phyloP scores from a whole-genome alignment of 164 flowering plant species.

The Warburgia ugandensis region DNA sequence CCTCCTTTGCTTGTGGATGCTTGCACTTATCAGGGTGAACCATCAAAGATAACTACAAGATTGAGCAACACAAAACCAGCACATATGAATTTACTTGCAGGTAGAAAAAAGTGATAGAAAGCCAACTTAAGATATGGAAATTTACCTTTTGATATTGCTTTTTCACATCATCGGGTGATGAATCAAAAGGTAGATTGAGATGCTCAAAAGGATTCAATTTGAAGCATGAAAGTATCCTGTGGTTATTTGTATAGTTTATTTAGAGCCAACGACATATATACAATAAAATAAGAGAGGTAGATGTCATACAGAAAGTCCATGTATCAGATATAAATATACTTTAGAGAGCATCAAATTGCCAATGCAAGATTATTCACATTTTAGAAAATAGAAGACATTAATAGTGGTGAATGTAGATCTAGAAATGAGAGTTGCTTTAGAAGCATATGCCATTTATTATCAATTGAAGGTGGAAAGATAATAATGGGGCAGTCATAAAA shows the following conservation, averaged over 20 bases:
- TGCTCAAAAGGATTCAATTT: slow-evolving; percentile 88
- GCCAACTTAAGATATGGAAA: not conserved
- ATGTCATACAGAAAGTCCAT: not conserved
- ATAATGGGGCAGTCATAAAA: no score
- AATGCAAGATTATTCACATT: no score
- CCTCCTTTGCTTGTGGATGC: slow-evolving; percentile 99
- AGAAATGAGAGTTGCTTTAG: no score
- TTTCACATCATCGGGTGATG: slow-evolving; percentile 71
- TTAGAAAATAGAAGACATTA: no score
- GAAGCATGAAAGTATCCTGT: slow-evolving; percentile 95
- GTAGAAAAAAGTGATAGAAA: no score
- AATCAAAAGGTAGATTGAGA: slow-evolving; percentile 71
- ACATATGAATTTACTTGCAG: not conserved
- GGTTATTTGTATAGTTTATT: not conserved
- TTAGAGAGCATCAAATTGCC: no score
- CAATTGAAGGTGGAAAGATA: no score
- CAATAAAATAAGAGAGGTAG: not conserved
- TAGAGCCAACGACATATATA: not conserved
- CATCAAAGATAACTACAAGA: slow-evolving; percentile 69
- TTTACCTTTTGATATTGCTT: slow-evolving; percentile 92
- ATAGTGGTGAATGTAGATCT: no score
- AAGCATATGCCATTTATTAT: no score
- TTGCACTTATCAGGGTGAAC: slow-evolving; percentile 99
- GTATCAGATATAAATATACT: no score
- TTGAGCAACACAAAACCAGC: slow-evolving; percentile 1